These are phyloP conservation scores for Penicillium glabrum DNA, from an alignment of 2,329 filamentous ascomycete genomes.

Conservation along the genomic window DNA sequence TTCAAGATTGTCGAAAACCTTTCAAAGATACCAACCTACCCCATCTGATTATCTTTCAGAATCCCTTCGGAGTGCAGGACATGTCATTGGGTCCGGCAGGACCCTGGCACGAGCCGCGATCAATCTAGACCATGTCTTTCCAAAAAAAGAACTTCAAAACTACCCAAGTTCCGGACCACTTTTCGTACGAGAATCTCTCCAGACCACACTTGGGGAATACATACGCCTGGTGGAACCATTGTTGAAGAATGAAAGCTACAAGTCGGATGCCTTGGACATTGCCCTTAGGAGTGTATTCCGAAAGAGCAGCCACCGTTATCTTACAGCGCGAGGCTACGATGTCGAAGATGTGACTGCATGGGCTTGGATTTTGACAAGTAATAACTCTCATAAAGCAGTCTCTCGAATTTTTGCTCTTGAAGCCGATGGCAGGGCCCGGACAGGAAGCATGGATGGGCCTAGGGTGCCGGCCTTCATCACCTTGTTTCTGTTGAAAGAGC, in stretches of 20 bases:
- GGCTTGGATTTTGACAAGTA: slow-evolving; percentile 48
- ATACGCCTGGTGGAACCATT: slow-evolving; percentile 35
- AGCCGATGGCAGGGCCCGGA: slow-evolving; percentile 15
- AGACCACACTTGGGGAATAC: slow-evolving; percentile 41
- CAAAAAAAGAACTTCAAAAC: not conserved
- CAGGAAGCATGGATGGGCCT: not conserved
- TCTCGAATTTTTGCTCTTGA: slow-evolving; percentile 37
- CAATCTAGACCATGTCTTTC: not conserved
- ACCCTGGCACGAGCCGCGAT: slow-evolving; percentile 2
- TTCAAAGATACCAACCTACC: slow-evolving; percentile 6
- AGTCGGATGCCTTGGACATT: slow-evolving; percentile 19
- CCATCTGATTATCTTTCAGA: slow-evolving; percentile 33
- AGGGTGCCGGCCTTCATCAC: slow-evolving; percentile 49
- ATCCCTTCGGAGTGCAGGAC: slow-evolving; percentile 25
- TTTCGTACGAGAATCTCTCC: slow-evolving; percentile 26
- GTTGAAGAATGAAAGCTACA: slow-evolving; percentile 8
- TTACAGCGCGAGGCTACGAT: slow-evolving; percentile 35
- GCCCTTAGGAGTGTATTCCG: slow-evolving; percentile 36
- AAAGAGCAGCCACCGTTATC: slow-evolving; percentile 24
- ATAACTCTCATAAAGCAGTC: slow-evolving; percentile 34
- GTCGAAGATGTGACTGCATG: slow-evolving; percentile 44
- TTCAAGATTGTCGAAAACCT: not conserved
- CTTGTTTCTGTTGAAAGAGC: slow-evolving; percentile 48
- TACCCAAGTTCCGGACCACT: not conserved
- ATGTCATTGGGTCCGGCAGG: slow-evolving; percentile 9